phyloP scores from a whole-genome alignment of 139 green algal genomes.

The Chlamydomonas sphaeroides region DNA sequence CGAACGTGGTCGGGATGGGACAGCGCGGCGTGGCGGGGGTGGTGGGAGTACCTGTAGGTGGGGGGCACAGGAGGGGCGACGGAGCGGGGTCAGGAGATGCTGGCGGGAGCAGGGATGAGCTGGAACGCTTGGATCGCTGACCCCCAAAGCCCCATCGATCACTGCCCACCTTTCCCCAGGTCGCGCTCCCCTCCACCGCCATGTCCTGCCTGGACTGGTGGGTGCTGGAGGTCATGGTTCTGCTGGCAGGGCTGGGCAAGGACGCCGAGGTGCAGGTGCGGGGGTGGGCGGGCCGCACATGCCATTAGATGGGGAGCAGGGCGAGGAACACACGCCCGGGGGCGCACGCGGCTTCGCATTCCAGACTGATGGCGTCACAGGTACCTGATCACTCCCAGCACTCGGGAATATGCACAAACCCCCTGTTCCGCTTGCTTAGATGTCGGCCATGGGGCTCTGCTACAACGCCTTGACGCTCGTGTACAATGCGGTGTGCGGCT shows the following conservation, averaged over 20 bases:
- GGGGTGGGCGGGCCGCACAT: no score
- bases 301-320: no score
- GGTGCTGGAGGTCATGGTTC: conserved; percentile 31
- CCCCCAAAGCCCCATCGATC: no score
- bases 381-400: neutral
- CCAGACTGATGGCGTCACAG: no score
- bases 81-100: neutral
- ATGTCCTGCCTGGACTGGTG: conserved; percentile 30
- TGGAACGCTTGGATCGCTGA: neutral
- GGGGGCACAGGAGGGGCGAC: neutral
- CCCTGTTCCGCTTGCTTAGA: neutral
- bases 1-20: conserved; percentile 1
- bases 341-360: no score
- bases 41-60: conserved; percentile 17
- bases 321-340: no score
- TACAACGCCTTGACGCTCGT: conserved; percentile 29
- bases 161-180: neutral
- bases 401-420: no score
- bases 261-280: neutral
- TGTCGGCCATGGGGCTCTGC: conserved; percentile 29
- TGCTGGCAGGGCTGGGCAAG: conserved; percentile 11
- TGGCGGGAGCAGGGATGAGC: neutral
- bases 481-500: conserved; percentile 14
- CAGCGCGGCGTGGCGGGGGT: conserved; percentile 2
- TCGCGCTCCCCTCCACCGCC: neutral